Base-by-base conservation (phyloP, 495 filamentous ascomycete genomes). In the Copromyces sp. region DNA sequence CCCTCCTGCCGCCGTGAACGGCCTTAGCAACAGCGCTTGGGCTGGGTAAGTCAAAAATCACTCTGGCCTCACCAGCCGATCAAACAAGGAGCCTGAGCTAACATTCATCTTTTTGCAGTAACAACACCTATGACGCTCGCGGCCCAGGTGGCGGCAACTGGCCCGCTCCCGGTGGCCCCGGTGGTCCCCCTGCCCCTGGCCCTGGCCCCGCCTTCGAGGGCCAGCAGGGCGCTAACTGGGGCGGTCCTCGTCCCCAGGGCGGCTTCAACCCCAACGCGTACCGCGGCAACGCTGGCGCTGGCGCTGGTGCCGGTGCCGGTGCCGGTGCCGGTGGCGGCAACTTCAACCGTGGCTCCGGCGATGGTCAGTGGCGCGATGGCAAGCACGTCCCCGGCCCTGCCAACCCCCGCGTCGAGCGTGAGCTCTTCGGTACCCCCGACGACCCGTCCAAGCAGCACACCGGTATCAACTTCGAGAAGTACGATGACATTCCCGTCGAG, bases 391-490 rank as follows among this genome's bases (percentile, higher is more conserved):
- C 94, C 76, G 95, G 96, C 69, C 92, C 93, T 72, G 78, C 91
- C 72, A 98, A 98, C 82, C 87, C 90, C 71, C 94, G 94, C 76
- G 72, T 95, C 35, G 95, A 99, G 86, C 94, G 94, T 79, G 95
- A 99, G 78, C 90, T 99, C 65, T 99, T 98, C 82, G 95, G 95
- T 78, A 89, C 91, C 59, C 88, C 93, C 74, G 95, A 98, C 81
- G 95, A 98, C 78, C 94, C 94, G 71, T 89, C 92, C 74, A 98
- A 97, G 85, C 92, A 97, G 81, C 92, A 93, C 77, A 97, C 93
- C 24, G 95, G 95, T 79, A 98, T 99, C 90, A 99, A 99, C 87
- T 99, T 99, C 79, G 90, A 97, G 84, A 99, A 99, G 85, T 99
- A 99, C 83, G 95, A 99, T 78, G 95, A 99, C 80, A 99, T 99